A percentile compares a stretch with the other conserved stretches of the same genome.
Conservation (phyloP, 2,329 filamentous ascomycete genomes). For the Elsinoe australis region DNA sequence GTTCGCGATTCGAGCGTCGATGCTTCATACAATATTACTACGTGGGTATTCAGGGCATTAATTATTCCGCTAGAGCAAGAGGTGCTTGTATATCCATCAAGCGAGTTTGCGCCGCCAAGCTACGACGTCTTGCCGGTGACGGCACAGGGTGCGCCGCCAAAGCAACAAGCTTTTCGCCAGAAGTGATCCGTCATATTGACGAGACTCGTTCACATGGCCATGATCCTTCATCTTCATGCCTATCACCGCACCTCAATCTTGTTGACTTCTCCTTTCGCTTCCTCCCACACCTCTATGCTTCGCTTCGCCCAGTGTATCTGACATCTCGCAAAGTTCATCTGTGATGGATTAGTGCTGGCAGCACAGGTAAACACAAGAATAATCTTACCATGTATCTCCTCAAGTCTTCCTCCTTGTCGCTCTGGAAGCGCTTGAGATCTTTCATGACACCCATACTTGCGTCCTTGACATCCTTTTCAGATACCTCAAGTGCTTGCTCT, state of each 20-base stretch:
- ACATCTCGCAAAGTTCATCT: conserved; percentile 87
- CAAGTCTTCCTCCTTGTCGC: conserved; percentile 90
- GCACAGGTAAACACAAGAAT: not conserved
- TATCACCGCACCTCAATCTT: conserved; percentile 59
- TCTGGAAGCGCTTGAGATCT: conserved; percentile 87
- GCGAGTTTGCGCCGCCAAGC: too few relatives aligned
- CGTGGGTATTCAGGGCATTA: conserved; percentile 3
- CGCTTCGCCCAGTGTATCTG: conserved; percentile 93
- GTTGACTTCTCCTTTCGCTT: conserved; percentile 75
- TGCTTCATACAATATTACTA: conserved; percentile 5
- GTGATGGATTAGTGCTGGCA: conserved; percentile 5
- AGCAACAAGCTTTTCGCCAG: not conserved
- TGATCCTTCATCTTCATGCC: not conserved
- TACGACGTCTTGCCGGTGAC: too few relatives aligned
- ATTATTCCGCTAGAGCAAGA: too few relatives aligned
- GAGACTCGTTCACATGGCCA: not conserved
- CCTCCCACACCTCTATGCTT: conserved; percentile 85
- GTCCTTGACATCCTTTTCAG: conserved; percentile 86
- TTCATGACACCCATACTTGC: conserved; percentile 81
- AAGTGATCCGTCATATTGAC: not conserved
- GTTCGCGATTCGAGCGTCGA: too few relatives aligned
- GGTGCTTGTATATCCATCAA: too few relatives aligned
- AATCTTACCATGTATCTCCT: conserved; percentile 84
- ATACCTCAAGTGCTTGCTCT: conserved; percentile 81
- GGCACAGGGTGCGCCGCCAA: not conserved